Conservation (phyloP, 1,284 basidiomycete species). For the Tilletia indica region DNA sequence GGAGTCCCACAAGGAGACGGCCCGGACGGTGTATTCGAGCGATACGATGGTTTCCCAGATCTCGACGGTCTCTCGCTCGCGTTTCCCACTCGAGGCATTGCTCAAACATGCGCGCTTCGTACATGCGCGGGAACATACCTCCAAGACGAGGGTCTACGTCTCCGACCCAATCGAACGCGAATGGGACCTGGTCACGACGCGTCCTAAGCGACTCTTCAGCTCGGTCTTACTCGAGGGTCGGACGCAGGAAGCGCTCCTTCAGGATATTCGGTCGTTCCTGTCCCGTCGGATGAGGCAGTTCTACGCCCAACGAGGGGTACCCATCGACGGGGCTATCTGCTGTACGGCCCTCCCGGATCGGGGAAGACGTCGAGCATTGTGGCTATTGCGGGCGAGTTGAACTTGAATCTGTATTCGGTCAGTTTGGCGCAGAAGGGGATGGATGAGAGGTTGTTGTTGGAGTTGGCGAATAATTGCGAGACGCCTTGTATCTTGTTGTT, state of each 20-base stretch:
- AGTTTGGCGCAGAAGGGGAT: constrained; percentile 95
- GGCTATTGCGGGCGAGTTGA: constrained; percentile 84
- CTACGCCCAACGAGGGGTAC: constrained; percentile 70
- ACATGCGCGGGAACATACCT: neutral
- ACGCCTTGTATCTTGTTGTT: constrained; percentile 80
- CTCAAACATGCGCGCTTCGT: constrained; percentile 14
- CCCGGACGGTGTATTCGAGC: neutral
- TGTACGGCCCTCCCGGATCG: constrained; percentile 94
- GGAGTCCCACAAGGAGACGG: neutral
- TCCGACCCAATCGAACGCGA: neutral
- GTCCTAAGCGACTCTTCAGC: constrained; percentile 2
- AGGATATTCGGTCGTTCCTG: constrained; percentile 80
- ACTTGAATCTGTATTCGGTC: constrained; percentile 88
- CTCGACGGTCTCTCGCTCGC: neutral
- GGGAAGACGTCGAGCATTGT: constrained; percentile 99
- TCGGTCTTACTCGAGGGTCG: constrained; percentile 78
- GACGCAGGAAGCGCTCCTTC: constrained; percentile 75
- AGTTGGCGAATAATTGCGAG: constrained; percentile 89
- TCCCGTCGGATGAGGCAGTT: constrained; percentile 20
- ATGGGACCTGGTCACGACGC: constrained; percentile 5
- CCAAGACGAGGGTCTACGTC: constrained; percentile 4
- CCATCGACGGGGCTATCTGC: constrained; percentile 93
- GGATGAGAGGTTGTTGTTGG: constrained; percentile 92
- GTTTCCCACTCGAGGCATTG: neutral
- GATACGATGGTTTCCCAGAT: neutral